Evolutionary conservation across 306 rosid genomes (phyloP), one percentile per base, ranked within the genome.

Genomic region (Fragaria ananassa): DNA sequence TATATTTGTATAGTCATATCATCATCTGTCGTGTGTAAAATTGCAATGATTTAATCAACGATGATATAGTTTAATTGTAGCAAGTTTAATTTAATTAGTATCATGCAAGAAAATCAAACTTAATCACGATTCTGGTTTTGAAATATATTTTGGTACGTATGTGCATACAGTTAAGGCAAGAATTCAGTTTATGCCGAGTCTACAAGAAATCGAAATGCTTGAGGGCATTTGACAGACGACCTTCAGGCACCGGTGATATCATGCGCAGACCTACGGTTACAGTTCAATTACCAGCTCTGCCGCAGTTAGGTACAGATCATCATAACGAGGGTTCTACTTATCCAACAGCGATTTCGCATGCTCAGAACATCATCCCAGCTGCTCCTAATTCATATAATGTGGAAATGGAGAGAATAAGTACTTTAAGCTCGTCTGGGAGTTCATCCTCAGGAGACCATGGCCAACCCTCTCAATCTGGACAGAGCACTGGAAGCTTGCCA

Each of bases 121-220:
- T 15, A 5, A 50, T 50, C n/a, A 21, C 5, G 37, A 25, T 27
- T 9, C 9, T 57, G 63, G 14, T 57, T 21, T 21, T 57, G 31
- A 21, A 57, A 62, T 15, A 14, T 14, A 31, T 62, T 19, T 65
- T 31, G 70, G 70, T 17, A 35, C 3, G 19, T 60, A 56, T 9
- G 37, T 65, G 49, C 6, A 44, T 64, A 84, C 93, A 93, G 97
- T 45, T 91, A 39, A 89, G 96, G 81, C 85, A 88, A 19, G 96
- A 94, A 82, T 86, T 85, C 74, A 91, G 98, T 31, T 67, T 94
- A 53, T 91, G 97, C 58, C 86, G 97, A 83, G 92, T 94, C 39
- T 91, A 91, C 89, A 94, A 89, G 83, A 94, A 87, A 83, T 78
- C 93, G 18, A 90, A 94, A 81, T 88, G 94, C 68, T 66, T 90